These are phyloP conservation scores for Crinitomyces ghanaensis DNA, from an alignment of 805 yeast species.

Conservation along the genomic window DNA sequence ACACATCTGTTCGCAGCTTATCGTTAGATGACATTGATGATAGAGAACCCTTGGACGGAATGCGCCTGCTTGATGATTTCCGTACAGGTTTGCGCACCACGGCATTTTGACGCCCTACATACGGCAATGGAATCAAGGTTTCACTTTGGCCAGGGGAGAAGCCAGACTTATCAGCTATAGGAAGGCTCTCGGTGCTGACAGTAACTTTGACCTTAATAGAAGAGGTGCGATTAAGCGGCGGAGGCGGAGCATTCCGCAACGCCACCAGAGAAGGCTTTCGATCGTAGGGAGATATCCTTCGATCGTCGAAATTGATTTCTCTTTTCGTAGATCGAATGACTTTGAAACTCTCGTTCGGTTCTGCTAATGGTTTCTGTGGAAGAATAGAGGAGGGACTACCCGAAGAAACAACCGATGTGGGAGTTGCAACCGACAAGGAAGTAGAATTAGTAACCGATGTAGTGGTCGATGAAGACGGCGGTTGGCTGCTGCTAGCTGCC, in stretches of 20 bases:
- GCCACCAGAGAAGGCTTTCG: slow-evolving; percentile 41
- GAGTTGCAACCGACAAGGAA: slow-evolving; percentile 5
- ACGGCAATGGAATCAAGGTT: slow-evolving; percentile 19
- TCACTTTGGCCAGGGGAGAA: slow-evolving; percentile 20
- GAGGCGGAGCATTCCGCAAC: slow-evolving; percentile 40
- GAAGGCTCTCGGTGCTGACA: slow-evolving; percentile 6
- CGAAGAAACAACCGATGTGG: not conserved
- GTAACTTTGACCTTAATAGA: slow-evolving; percentile 3
- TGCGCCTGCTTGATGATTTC: slow-evolving; percentile 17
- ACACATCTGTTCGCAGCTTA: too few species aligned
- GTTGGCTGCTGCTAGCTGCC: too few species aligned
- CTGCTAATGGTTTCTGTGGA: too few species aligned
- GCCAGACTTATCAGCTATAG: slow-evolving; percentile 8
- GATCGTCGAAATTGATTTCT: slow-evolving; percentile 73
- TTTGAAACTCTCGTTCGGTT: slow-evolving; percentile 40
- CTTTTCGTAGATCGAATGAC: slow-evolving; percentile 46
- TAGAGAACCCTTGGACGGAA: too few species aligned
- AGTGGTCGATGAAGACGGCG: too few species aligned
- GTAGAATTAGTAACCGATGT: slow-evolving; percentile 2
- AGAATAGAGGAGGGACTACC: too few species aligned
- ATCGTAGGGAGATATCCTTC: slow-evolving; percentile 63
- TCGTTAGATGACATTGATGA: too few species aligned
- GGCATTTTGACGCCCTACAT: slow-evolving; percentile 16
- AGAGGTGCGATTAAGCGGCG: slow-evolving; percentile 19
- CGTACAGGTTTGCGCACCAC: slow-evolving; percentile 7